Percentiles rank a stretch among this genome's conserved stretches.
phyloP scores from a whole-genome alignment of 768 basidiomycete genomes.

The Leucogyrophana mollusca region DNA sequence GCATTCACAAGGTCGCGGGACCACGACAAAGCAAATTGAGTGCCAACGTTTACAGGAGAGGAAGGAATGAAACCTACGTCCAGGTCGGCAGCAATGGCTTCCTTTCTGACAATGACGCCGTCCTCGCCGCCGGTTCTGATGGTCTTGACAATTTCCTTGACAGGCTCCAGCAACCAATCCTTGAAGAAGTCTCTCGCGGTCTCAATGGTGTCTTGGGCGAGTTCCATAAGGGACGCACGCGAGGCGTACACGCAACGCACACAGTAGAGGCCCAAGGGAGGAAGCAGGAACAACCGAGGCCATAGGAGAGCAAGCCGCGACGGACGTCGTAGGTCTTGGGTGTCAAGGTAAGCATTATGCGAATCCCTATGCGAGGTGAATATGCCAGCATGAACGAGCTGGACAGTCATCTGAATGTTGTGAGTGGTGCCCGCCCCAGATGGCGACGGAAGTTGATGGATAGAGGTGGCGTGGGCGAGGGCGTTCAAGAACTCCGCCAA shows the following conservation, averaged over 20 bases:
- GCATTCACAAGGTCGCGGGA: background rate
- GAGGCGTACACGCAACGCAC: slow-evolving; percentile 54
- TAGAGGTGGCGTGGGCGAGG: slow-evolving; percentile 16
- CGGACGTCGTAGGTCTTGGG: slow-evolving; percentile 57
- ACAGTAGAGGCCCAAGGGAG: slow-evolving; percentile 60
- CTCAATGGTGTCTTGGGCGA: slow-evolving; percentile 58
- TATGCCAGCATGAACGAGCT: slow-evolving; percentile 15
- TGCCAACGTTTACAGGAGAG: background rate
- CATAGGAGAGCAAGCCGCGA: slow-evolving; percentile 68
- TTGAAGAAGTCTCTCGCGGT: slow-evolving; percentile 72
- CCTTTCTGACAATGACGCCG: slow-evolving; percentile 71
- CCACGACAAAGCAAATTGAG: background rate
- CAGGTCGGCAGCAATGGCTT: slow-evolving; percentile 83
- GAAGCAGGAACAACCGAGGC: slow-evolving; percentile 79
- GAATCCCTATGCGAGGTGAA: slow-evolving; percentile 27
- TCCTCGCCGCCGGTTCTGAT: slow-evolving; percentile 79
- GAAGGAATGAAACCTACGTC: slow-evolving; percentile 48
- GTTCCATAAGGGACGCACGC: slow-evolving; percentile 52
- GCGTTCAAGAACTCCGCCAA: slow-evolving; percentile 20
- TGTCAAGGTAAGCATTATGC: slow-evolving; percentile 28
- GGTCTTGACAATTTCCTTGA: slow-evolving; percentile 80
- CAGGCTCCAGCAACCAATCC: slow-evolving; percentile 85
- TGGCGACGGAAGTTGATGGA: background rate
- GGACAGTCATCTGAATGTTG: slow-evolving; percentile 11
- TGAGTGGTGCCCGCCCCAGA: slow-evolving; percentile 4